Percentiles rank a stretch among this genome's conserved stretches.
phyloP scores from a whole-genome alignment of 2,329 filamentous ascomycete genomes.

The Emmonsia crescens region DNA sequence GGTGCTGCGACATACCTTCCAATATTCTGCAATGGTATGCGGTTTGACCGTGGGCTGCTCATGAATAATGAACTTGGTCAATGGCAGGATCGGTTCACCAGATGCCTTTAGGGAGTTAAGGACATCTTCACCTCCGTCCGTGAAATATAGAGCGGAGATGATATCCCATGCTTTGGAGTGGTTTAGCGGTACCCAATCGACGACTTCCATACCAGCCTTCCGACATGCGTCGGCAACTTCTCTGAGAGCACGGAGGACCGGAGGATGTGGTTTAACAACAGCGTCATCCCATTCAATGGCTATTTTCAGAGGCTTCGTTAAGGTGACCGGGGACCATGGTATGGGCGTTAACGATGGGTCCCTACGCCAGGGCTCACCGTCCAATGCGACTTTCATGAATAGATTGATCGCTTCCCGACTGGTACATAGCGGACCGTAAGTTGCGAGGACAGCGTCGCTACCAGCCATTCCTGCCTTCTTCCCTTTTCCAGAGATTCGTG shows the following conservation, averaged over 20 bases:
- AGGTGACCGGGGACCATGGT: slow-evolving; percentile 23
- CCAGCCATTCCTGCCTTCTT: slow-evolving; percentile 26
- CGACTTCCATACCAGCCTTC: slow-evolving; percentile 15
- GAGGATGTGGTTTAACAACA: slow-evolving; percentile 44
- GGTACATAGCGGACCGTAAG: slow-evolving; percentile 52
- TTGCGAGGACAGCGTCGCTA: slow-evolving; percentile 34
- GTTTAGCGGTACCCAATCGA: slow-evolving; percentile 32
- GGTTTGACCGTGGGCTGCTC: slow-evolving; percentile 41
- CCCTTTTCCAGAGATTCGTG: slow-evolving; percentile 41
- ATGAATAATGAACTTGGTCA: slow-evolving; percentile 49
- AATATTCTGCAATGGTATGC: slow-evolving; percentile 34
- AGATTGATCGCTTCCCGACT: slow-evolving; percentile 34
- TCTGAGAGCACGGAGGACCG: slow-evolving; percentile 45
- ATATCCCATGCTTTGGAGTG: slow-evolving; percentile 41
- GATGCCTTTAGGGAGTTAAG: slow-evolving; percentile 40
- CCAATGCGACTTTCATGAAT: slow-evolving; percentile 25
- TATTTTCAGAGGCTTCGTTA: slow-evolving; percentile 27
- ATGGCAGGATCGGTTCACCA: slow-evolving; percentile 48
- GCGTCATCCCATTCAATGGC: slow-evolving; percentile 41
- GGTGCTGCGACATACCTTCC: slow-evolving; percentile 16
- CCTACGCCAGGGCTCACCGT: slow-evolving; percentile 26
- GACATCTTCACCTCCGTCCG: slow-evolving; percentile 49
- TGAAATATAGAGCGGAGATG: slow-evolving; percentile 43
- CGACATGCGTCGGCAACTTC: slow-evolving; percentile 23
- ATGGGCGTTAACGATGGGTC: slow-evolving; percentile 28